A percentile compares a stretch with the other conserved stretches of the same genome.
phyloP scores from a whole-genome alignment of 306 rosid species.

The Dryas alaskensis region DNA sequence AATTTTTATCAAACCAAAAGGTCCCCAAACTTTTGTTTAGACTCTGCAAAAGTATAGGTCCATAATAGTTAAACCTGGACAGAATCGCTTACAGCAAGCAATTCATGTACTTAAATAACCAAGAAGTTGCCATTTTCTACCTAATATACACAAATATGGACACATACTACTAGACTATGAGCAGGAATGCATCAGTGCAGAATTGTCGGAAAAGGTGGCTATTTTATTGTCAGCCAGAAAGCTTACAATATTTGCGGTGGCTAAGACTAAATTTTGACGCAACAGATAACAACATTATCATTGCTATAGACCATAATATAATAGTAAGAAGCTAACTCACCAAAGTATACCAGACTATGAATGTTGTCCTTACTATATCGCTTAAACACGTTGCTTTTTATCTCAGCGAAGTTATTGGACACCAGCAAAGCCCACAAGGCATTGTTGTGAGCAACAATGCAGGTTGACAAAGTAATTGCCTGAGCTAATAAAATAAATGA shows the following conservation, averaged over 20 bases:
- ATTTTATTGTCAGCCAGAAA: background rate
- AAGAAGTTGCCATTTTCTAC: background rate
- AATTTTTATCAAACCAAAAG: background rate
- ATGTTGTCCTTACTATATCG: conserved; percentile 86
- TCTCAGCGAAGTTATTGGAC: conserved; percentile 96
- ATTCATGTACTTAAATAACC: background rate
- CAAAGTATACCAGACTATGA: conserved; percentile 89
- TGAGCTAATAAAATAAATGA: conserved; percentile 95
- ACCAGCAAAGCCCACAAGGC: conserved; percentile 92
- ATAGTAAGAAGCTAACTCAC: conserved; percentile 44
- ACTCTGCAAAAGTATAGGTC: background rate
- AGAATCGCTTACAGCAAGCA: background rate
- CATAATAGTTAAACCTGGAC: background rate
- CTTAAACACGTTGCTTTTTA: conserved; percentile 92
- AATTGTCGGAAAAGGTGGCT: background rate
- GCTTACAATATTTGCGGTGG: background rate
- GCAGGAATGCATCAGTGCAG: background rate
- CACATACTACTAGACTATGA: background rate
- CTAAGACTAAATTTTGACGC: background rate
- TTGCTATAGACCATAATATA: background rate
- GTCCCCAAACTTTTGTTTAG: background rate
- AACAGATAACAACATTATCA: background rate
- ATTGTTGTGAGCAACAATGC: conserved; percentile 95
- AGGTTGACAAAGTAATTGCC: conserved; percentile 96
- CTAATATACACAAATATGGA: background rate